Percentiles rank a stretch among this genome's conserved stretches.
Evolutionary conservation across 306 rosid species (phyloP).

Genomic region (Prunus campanulata): DNA sequence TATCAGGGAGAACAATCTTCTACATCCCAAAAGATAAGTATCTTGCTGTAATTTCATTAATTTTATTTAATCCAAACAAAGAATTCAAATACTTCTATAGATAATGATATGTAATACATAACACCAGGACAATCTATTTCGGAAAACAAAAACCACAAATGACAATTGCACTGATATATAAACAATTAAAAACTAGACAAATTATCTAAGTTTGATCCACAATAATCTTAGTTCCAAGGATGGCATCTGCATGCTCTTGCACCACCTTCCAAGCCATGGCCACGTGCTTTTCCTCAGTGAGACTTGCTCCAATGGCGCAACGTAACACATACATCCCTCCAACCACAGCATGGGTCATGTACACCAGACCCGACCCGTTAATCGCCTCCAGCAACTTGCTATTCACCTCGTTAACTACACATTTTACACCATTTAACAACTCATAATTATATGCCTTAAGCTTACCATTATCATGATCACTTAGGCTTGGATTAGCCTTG

Average conservation of each 20-base stretch:
- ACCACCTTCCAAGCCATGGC: conserved; percentile 44
- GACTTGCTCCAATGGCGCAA: conserved; percentile 39
- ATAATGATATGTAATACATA: no score
- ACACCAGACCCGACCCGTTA: conserved; percentile 32
- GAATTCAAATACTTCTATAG: no score
- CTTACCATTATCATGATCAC: background rate
- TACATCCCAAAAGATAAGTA: no score
- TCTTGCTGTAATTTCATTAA: no score
- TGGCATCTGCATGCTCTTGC: conserved; percentile 31
- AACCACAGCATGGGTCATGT: conserved; percentile 38
- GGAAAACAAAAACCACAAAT: no score
- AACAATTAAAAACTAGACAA: no score
- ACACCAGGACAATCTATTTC: no score
- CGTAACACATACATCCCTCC: conserved; percentile 36
- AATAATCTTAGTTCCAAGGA: background rate
- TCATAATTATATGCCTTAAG: background rate
- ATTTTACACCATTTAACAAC: background rate
- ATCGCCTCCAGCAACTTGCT: conserved; percentile 36
- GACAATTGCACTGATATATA: no score
- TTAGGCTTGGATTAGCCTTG: background rate
- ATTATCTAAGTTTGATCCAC: no score
- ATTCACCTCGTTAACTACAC: conserved; percentile 23
- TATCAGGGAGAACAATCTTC: no score
- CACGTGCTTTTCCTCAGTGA: conserved; percentile 49
- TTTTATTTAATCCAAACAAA: no score